phyloP scores from a whole-genome alignment of 2,329 filamentous ascomycete species.

The Trematosphaeria pertusa region DNA sequence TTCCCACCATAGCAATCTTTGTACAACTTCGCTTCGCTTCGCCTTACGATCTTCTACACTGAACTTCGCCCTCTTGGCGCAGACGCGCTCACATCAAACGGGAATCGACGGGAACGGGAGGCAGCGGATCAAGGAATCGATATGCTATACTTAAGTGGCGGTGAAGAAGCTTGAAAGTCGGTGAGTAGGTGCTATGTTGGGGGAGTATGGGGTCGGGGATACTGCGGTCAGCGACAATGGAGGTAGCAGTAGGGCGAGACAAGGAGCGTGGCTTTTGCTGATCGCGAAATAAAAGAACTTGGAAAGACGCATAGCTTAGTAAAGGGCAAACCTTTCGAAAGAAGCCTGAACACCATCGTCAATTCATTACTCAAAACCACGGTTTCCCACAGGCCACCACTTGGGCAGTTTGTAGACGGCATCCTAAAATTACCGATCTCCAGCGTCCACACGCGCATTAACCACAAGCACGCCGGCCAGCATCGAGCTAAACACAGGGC shows the following conservation, averaged over 20 bases:
- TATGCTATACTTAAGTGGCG: conserved; percentile 8
- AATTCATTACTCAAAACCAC: not conserved
- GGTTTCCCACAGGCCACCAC: too few relatives aligned
- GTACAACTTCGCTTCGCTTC: conserved; percentile 8
- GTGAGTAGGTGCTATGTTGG: conserved; percentile 17
- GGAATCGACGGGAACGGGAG: not conserved
- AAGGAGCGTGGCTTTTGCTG: too few relatives aligned
- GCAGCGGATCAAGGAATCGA: not conserved
- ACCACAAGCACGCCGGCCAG: not conserved
- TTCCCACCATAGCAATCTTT: too few relatives aligned
- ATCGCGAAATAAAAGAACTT: too few relatives aligned
- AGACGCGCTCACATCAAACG: too few relatives aligned
- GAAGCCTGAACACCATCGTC: not conserved
- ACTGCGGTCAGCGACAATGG: too few relatives aligned
- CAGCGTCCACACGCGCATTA: conserved; percentile 6
- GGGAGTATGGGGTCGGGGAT: too few relatives aligned
- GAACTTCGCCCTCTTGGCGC: too few relatives aligned
- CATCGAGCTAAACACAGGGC: not conserved
- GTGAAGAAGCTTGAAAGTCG: conserved; percentile 22
- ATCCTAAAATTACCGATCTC: not conserved
- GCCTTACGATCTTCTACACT: not conserved
- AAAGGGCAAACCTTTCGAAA: too few relatives aligned
- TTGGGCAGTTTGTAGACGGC: too few relatives aligned
- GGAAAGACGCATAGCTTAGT: too few relatives aligned
- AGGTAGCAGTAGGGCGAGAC: too few relatives aligned